These are phyloP conservation scores for Cryptosporidium felis DNA, from an alignment of 169 alveolate genomes.

Conservation along the genomic window DNA sequence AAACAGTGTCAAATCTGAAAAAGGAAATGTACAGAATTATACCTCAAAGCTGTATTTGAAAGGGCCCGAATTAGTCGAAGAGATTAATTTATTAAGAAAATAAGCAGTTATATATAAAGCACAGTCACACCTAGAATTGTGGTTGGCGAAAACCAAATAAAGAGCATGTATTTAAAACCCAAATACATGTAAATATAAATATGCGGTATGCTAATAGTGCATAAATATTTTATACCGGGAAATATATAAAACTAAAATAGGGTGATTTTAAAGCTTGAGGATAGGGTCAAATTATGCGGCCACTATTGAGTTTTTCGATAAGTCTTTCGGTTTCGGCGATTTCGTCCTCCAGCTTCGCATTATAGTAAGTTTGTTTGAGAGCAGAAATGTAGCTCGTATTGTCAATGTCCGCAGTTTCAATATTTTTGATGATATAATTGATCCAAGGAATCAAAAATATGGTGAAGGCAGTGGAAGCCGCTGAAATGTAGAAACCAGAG, in stretches of 20 bases:
- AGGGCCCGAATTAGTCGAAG: no score
- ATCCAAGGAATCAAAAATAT: constrained; percentile 52
- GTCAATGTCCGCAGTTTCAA: constrained; percentile 5
- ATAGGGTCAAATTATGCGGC: constrained; percentile 16
- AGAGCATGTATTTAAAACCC: no score
- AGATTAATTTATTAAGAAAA: no score
- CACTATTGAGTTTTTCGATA: constrained; percentile 1
- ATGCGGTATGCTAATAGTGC: no score
- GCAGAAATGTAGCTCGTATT: constrained; percentile 1
- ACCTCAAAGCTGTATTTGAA: no score
- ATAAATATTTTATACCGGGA: no score
- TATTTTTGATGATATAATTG: constrained; percentile 10
- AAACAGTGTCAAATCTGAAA: no score
- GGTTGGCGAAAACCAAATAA: no score
- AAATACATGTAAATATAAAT: background rate
- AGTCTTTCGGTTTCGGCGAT: constrained; percentile 48
- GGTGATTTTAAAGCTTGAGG: background rate
- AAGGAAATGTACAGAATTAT: no score
- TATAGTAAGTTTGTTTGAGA: constrained; percentile 50
- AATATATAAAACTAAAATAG: background rate
- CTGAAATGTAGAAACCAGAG: constrained; percentile 40
- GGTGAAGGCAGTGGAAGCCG: constrained; percentile 38
- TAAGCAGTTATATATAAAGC: no score
- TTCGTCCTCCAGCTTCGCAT: constrained; percentile 42
- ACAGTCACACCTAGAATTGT: no score